Evolutionary conservation across 192 early-diverging fungal genomes (phyloP), one percentile per base, ranked within the genome.

Genomic region (Physocladia obscura): DNA sequence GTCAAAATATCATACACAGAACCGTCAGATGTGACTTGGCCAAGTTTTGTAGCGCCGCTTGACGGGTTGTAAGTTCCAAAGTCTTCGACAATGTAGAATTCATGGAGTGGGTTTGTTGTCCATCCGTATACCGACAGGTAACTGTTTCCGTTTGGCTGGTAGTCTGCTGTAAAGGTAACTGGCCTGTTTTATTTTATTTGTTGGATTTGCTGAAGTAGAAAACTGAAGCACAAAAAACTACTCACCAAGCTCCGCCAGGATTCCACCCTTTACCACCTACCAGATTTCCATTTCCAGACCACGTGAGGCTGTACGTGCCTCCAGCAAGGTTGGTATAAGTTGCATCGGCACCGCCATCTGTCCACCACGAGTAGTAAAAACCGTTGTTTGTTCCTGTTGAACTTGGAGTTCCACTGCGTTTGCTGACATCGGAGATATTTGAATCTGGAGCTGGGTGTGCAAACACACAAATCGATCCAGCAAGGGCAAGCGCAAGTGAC

Each of bases 291-390:
- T 21, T 22, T 24, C 62, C 62, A 8, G 62, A 69, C 64, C 64
- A 67, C 6, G n/a, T 13, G 67, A 67, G 57, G 64, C 59, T 65
- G 64, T 67, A 67, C 13, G 6, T n/a, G n/a, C 64, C 64, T 22
- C 64, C 64, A 64, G 64, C 52, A 5, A 50, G n/a, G 13, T 63
- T 60, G 57, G 22, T 65, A 24, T 70, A 67, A 64, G 64, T 67
- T 56, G 62, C 62, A 17, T 22, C 11, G 24, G 57, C 64, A 8
- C 61, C 52, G 17, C 64, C 64, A 36, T 67, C 64, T 15, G 26
- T 65, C 64, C 64, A 67, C 11, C 61, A 67, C 21, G 64, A 67
- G 36, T 67, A 67, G 67, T 67, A 67, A 60, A 13, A 67, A 64
- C 64, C 64, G 59, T 62, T 62, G 59, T 44, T 44, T 13, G n/a